Conservation (phyloP, 805 yeast genomes). For the Priceomyces haplophilus region DNA sequence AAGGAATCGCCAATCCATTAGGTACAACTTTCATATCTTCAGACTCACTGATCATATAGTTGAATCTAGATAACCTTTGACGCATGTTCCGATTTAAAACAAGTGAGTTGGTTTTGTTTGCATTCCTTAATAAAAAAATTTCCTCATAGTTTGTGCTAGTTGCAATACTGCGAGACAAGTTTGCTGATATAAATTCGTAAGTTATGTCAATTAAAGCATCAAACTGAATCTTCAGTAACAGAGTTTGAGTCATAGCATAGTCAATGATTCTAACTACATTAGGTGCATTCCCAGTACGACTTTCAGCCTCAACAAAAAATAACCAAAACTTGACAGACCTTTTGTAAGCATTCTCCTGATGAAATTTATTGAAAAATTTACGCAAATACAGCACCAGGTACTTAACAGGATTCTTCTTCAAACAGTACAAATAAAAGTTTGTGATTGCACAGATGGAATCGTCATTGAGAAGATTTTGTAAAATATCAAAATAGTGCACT, state of each 20-base stretch:
- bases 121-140: slow-evolving; percentile 14
- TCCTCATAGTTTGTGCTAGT: slow-evolving; percentile 10
- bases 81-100: slow-evolving; percentile 23
- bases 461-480: slow-evolving; percentile 37
- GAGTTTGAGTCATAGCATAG: slow-evolving; percentile 43
- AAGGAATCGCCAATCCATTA: neutral
- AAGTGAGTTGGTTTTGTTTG: slow-evolving; percentile 26
- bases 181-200: slow-evolving; percentile 17
- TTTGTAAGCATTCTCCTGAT: slow-evolving; percentile 29
- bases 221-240: slow-evolving; percentile 46
- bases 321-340: slow-evolving; percentile 54
- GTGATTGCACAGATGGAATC: slow-evolving; percentile 38
- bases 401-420: slow-evolving; percentile 23
- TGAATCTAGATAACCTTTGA: slow-evolving; percentile 19
- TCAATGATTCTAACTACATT: slow-evolving; percentile 46
- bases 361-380: slow-evolving; percentile 27
- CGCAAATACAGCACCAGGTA: slow-evolving; percentile 11
- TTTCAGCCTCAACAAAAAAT: slow-evolving; percentile 54
- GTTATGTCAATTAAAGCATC: slow-evolving; percentile 31
- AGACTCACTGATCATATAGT: slow-evolving; percentile 14
- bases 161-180: slow-evolving; percentile 8
- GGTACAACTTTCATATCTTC: slow-evolving; percentile 11
- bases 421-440: slow-evolving; percentile 28
- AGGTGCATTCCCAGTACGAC: slow-evolving; percentile 36
- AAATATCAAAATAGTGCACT: slow-evolving; percentile 15